Evolutionary conservation across 1,284 basidiomycete species (phyloP).

Genomic region (Apiotrichum veenhuisii): DNA sequence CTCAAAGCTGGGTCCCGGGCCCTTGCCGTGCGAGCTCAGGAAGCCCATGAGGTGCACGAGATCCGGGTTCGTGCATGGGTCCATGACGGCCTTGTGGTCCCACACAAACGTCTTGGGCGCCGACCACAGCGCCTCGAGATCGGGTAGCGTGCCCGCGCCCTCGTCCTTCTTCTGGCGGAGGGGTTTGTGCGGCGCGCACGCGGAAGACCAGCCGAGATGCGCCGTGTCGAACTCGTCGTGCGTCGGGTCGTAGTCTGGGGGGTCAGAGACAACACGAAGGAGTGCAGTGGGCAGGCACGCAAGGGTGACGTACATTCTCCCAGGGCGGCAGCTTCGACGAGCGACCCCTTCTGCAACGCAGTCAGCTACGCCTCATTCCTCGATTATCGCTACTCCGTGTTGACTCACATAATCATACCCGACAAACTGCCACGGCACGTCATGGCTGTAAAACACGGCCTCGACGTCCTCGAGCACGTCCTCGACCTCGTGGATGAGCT

Average conservation of each 20-base stretch:
- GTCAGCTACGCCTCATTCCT: constrained; percentile 4
- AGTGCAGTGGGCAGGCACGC: too few species aligned
- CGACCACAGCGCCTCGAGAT: constrained; percentile 33
- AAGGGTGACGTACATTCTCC: constrained; percentile 47
- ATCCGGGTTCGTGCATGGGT: constrained; percentile 59
- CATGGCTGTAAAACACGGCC: constrained; percentile 42
- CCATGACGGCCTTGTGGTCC: constrained; percentile 54
- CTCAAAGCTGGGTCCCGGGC: constrained; percentile 54
- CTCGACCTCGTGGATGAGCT: constrained; percentile 31
- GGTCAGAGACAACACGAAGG: neutral
- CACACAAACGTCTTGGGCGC: constrained; percentile 36
- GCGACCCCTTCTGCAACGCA: constrained; percentile 24
- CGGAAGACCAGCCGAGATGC: constrained; percentile 45
- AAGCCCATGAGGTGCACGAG: constrained; percentile 58
- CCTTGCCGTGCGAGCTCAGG: constrained; percentile 54
- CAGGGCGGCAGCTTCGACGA: constrained; percentile 35
- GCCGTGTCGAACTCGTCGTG: constrained; percentile 36
- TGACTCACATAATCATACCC: constrained; percentile 45
- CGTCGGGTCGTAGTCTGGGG: constrained; percentile 26
- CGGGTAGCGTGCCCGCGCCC: constrained; percentile 1
- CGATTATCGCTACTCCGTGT: too few species aligned
- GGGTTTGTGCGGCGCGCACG: constrained; percentile 42
- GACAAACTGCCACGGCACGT: constrained; percentile 47
- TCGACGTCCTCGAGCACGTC: constrained; percentile 32
- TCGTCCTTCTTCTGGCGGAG: constrained; percentile 32